These are phyloP conservation scores for Vanilla planifolia DNA, from an alignment of 106 monocot genomes.

Conservation along the genomic window DNA sequence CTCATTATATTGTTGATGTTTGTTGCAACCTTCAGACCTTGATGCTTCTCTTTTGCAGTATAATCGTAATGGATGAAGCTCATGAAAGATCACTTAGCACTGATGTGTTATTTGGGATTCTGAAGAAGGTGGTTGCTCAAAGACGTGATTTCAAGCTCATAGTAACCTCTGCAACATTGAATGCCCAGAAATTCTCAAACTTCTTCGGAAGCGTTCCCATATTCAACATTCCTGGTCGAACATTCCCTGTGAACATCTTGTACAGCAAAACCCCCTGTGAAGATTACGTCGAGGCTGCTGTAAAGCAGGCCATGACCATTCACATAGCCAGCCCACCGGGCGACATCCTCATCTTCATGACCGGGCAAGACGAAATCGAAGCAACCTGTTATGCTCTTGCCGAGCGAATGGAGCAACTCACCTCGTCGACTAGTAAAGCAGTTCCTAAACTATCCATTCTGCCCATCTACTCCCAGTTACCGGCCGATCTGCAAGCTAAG, in stretches of 20 bases:
- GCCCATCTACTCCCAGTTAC: conserved; percentile 93
- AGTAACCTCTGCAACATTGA: conserved; percentile 95
- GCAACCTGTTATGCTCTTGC: conserved; percentile 91
- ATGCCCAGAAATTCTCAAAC: conserved; percentile 91
- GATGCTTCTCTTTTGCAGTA: conserved; percentile 35
- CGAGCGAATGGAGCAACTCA: conserved; percentile 84
- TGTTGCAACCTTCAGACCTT: neutral
- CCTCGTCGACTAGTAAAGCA: conserved; percentile 52
- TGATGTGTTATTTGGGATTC: conserved; percentile 90
- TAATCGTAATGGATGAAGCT: conserved; percentile 95
- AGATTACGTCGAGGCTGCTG: conserved; percentile 98
- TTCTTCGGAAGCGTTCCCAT: conserved; percentile 94
- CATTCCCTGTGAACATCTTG: conserved; percentile 82
- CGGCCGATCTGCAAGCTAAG: conserved; percentile 91
- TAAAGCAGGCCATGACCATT: conserved; percentile 91
- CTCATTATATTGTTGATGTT: too few species aligned
- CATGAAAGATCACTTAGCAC: conserved; percentile 94
- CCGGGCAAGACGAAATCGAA: conserved; percentile 97
- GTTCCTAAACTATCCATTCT: conserved; percentile 84
- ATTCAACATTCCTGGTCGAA: conserved; percentile 89
- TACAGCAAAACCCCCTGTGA: conserved; percentile 95
- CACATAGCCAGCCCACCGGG: conserved; percentile 89
- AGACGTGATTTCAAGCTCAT: conserved; percentile 96
- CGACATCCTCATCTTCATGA: conserved; percentile 97
- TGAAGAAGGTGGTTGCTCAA: conserved; percentile 91